phyloP scores from a whole-genome alignment of 768 basidiomycete genomes.

The Cytidiella melzeri region DNA sequence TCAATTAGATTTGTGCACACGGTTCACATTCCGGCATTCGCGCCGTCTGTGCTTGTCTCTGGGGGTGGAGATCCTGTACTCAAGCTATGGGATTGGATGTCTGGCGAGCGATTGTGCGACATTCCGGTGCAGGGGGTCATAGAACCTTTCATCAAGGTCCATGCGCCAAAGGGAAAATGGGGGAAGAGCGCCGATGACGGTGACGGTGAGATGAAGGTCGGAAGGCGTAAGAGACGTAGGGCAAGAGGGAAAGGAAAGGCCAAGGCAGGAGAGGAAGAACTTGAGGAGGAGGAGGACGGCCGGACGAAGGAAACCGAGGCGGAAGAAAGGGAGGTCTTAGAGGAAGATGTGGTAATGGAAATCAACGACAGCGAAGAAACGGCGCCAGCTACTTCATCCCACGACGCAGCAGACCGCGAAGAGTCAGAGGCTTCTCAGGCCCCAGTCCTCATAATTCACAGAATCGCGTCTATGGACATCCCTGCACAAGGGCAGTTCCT shows the following conservation, averaged over 20 bases:
- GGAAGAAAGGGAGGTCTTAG: conserved; percentile 31
- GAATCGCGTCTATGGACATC: conserved; percentile 43
- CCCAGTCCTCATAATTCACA: conserved; percentile 48
- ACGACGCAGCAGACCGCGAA: conserved; percentile 11
- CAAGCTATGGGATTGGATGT: conserved; percentile 77
- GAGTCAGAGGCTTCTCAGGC: conserved; percentile 15
- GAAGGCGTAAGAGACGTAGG: conserved; percentile 14
- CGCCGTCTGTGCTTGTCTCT: conserved; percentile 54
- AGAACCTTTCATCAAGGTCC: conserved; percentile 33
- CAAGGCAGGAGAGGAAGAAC: conserved; percentile 13
- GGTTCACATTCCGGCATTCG: conserved; percentile 55
- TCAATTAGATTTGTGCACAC: conserved; percentile 72
- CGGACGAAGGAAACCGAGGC: conserved; percentile 14
- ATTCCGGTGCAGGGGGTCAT: conserved; percentile 41
- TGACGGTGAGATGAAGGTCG: conserved; percentile 16
- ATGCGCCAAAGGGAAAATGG: conserved; percentile 26
- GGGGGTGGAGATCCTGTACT: conserved; percentile 82
- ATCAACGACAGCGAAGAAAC: conserved; percentile 9
- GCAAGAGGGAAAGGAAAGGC: conserved; percentile 17
- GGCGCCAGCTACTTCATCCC: conserved; percentile 10
- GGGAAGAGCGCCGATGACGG: conserved; percentile 21
- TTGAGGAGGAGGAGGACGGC: conserved; percentile 13
- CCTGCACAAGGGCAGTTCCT: conserved; percentile 33
- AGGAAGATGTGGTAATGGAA: conserved; percentile 19
- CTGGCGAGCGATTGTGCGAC: conserved; percentile 46